phyloP scores from a whole-genome alignment of 495 filamentous ascomycete species.

The Aspergillus sparsus region DNA sequence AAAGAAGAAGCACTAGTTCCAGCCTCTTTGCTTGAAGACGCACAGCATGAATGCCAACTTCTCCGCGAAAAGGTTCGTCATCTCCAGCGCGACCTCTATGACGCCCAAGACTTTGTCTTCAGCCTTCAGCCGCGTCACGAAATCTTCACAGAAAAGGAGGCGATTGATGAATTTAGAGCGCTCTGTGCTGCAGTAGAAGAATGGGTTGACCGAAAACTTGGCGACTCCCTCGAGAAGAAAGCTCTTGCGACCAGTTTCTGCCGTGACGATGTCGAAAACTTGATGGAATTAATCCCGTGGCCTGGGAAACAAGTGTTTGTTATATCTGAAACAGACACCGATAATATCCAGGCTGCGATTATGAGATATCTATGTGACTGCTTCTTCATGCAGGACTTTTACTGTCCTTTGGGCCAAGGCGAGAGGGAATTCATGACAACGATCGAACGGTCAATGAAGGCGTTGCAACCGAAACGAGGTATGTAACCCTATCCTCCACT shows the following conservation, averaged over 20 bases:
- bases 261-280: slow-evolving; percentile 3
- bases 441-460: slow-evolving; percentile 8
- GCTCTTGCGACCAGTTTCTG: neutral
- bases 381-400: slow-evolving; percentile 15
- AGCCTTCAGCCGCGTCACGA: slow-evolving; percentile 11
- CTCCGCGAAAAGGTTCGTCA: neutral
- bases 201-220: slow-evolving; percentile 17
- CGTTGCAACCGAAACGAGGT: slow-evolving; percentile 6
- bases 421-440: slow-evolving; percentile 8
- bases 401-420: neutral
- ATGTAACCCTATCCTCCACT: neutral
- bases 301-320: slow-evolving; percentile 3
- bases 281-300: slow-evolving; percentile 6
- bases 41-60: neutral
- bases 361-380: slow-evolving; percentile 2
- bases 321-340: slow-evolving; percentile 1
- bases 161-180: slow-evolving; percentile 1
- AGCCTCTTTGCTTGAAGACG: neutral
- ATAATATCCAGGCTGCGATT: slow-evolving; percentile 10
- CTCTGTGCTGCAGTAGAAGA: slow-evolving; percentile 8
- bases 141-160: slow-evolving; percentile 10
- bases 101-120: slow-evolving; percentile 17
- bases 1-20: neutral
- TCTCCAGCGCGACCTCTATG: slow-evolving; percentile 14
- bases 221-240: slow-evolving; percentile 11